Conservation (phyloP, 352 stramenopile genomes). For the Globisporangium emineosum region DNA sequence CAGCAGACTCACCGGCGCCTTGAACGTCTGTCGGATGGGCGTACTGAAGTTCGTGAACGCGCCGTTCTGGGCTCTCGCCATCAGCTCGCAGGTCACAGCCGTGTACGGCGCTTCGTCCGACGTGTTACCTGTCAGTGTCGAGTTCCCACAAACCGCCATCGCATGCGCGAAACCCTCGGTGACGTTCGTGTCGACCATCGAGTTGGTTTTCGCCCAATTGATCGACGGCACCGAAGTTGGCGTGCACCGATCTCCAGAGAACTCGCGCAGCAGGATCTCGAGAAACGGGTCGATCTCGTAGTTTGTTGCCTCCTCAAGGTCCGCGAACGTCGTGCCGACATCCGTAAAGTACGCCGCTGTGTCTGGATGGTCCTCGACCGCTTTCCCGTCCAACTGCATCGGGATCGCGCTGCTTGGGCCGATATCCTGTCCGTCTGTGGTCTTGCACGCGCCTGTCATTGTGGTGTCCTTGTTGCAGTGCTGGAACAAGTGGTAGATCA, state of each 20-base stretch:
- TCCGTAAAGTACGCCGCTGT: conserved; percentile 23
- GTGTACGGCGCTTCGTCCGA: conserved; percentile 42
- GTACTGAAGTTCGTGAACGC: conserved; percentile 74
- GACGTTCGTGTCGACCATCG: conserved; percentile 39
- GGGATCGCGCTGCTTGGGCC: conserved; percentile 22
- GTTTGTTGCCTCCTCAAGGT: conserved; percentile 35
- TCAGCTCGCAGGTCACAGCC: conserved; percentile 62
- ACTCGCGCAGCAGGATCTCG: conserved; percentile 52
- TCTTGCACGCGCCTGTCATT: conserved; percentile 29
- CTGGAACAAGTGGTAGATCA: conserved; percentile 65
- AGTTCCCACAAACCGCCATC: conserved; percentile 49
- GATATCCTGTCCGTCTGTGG: conserved; percentile 18
- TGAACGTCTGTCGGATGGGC: conserved; percentile 53
- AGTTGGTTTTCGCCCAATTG: conserved; percentile 35
- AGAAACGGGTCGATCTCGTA: conserved; percentile 65
- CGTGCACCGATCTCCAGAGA: conserved; percentile 40
- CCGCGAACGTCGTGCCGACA: conserved; percentile 26
- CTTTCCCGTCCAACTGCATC: conserved; percentile 27
- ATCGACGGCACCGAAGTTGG: conserved; percentile 27
- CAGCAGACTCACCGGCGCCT: conserved; percentile 34
- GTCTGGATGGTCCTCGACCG: conserved; percentile 22
- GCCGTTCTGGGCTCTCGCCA: conserved; percentile 65
- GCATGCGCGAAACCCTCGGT: conserved; percentile 47
- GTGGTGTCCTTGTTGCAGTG: conserved; percentile 41
- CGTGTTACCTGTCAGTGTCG: conserved; percentile 31